Evolutionary conservation across 2,329 filamentous ascomycete species (phyloP).

Genomic region (Penicillium vulpinum): DNA sequence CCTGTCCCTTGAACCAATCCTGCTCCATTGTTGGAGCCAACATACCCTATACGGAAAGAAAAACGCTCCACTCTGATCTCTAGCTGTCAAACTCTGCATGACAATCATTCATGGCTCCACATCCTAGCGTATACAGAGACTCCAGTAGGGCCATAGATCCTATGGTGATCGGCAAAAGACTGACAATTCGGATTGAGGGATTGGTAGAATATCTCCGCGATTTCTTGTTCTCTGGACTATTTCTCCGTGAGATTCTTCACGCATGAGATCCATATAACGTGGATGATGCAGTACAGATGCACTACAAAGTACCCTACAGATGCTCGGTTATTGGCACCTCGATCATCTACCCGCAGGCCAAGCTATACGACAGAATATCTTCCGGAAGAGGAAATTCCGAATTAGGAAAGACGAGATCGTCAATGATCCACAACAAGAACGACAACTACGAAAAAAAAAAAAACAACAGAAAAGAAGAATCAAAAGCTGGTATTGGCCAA

Average conservation of each 20-base stretch:
- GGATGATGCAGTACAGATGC: background rate
- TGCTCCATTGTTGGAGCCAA: background rate
- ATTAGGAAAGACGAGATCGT: constrained; percentile 2
- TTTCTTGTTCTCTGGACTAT: background rate
- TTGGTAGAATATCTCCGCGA: background rate
- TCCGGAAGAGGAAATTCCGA: background rate
- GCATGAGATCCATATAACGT: background rate
- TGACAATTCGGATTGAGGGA: background rate
- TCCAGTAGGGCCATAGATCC: background rate
- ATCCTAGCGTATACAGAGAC: background rate
- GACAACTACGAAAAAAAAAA: background rate
- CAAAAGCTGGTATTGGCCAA: background rate
- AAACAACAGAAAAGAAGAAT: background rate
- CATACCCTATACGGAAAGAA: background rate
- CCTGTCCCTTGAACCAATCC: background rate
- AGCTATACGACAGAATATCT: background rate
- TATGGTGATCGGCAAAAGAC: constrained; percentile 1
- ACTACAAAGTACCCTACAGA: no score
- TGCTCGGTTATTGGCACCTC: background rate
- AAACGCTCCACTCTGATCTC: background rate
- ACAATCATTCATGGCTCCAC: constrained; percentile 1
- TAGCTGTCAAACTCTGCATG: constrained; percentile 4
- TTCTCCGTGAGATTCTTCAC: background rate
- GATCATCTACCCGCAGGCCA: background rate
- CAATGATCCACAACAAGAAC: background rate